Conservation (phyloP, 169 alveolate genomes). For the Plasmodium malariae region DNA sequence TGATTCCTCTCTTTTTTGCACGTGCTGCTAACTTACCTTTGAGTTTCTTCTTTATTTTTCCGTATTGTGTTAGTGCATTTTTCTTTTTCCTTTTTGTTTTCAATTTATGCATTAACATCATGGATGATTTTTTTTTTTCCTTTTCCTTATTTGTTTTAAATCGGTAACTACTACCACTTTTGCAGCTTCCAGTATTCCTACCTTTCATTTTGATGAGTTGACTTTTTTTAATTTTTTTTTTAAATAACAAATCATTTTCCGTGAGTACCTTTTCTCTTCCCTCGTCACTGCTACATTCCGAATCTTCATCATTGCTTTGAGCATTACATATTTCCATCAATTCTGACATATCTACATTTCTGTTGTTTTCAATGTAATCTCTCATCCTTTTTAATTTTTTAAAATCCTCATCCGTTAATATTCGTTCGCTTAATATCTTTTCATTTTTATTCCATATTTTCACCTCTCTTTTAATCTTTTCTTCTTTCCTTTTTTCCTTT, state of each 20-base stretch:
- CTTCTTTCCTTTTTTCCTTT: conserved; percentile 24
- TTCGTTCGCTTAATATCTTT: conserved; percentile 30
- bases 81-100: conserved; percentile 40
- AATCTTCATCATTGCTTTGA: conserved; percentile 18
- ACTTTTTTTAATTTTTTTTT: conserved; percentile 36
- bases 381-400: conserved; percentile 37
- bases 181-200: conserved; percentile 8
- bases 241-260: conserved; percentile 32
- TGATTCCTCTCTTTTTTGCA: conserved; percentile 53
- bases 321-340: conserved; percentile 38
- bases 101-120: conserved; percentile 58
- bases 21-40: conserved; percentile 63
- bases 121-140: conserved; percentile 49
- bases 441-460: not conserved
- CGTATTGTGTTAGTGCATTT: conserved; percentile 40
- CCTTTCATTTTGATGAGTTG: conserved; percentile 34
- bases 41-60: conserved; percentile 51
- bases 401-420: conserved; percentile 59
- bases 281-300: conserved; percentile 3
- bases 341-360: conserved; percentile 23
- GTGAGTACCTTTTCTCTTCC: conserved; percentile 45
- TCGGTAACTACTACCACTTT: conserved; percentile 11
- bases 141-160: conserved; percentile 63
- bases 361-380: conserved; percentile 41
- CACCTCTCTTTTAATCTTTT: conserved; percentile 12